Conservation (phyloP, 257 asterid genomes). For the Gentiana dahurica region DNA sequence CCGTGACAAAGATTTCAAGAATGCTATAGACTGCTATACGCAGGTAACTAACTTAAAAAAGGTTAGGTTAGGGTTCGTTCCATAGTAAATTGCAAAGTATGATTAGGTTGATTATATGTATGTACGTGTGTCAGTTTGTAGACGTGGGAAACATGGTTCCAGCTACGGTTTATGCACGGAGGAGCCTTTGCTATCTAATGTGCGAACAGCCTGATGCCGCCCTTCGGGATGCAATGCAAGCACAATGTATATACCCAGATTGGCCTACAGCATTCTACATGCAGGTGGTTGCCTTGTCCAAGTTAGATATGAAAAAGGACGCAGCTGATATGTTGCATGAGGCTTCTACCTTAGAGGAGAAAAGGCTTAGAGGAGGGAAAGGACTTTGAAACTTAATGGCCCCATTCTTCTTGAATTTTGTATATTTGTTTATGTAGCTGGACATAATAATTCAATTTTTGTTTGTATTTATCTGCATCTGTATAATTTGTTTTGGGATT, state of each 20-base stretch:
- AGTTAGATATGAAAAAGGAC: conserved; percentile 83
- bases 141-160: conserved; percentile 90
- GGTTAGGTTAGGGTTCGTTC: no score
- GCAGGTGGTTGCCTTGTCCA: conserved; percentile 88
- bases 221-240: conserved; percentile 90
- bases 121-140: conserved; percentile 41
- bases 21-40: conserved; percentile 30
- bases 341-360: conserved; percentile 69
- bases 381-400: conserved; percentile 17
- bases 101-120: not conserved
- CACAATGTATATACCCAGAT: conserved; percentile 68
- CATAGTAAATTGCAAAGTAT: no score
- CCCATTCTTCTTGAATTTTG: not conserved
- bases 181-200: conserved; percentile 80
- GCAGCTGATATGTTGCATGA: conserved; percentile 92
- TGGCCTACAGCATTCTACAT: conserved; percentile 94
- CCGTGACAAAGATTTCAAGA: conserved; percentile 85
- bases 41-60: conserved; percentile 1
- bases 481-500: no score
- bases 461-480: no score
- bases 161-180: conserved; percentile 75
- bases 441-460: not conserved
- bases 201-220: conserved; percentile 82
- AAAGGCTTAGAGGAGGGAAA: conserved; percentile 48
- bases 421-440: not conserved